Evolutionary conservation across 2,329 filamentous ascomycete genomes (phyloP), one percentile per base, ranked within the genome.

Genomic region (Alternaria ethzedia): DNA sequence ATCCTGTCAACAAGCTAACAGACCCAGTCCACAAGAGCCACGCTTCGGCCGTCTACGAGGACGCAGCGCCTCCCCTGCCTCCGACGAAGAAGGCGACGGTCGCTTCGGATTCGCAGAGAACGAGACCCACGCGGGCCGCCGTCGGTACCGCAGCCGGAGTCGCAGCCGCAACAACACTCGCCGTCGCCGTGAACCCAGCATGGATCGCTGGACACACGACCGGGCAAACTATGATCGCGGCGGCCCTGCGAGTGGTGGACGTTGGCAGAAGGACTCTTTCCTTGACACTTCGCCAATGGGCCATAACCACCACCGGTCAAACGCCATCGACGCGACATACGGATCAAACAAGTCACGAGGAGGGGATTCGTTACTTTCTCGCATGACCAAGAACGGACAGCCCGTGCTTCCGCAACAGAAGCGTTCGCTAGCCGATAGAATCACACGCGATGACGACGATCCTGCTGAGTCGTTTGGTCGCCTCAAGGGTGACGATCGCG

Each of bases 11-110:
- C 43, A 61, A 51, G 54, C 65, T 64, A 58, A 72, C 49, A 50
- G 9, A 21, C 13, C 6, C 41, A 76, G 74, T 49, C 67, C 67
- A 5, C 65, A 68, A n/a, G 76, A 78, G 60, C 69, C 76, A 32
- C 72, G 73, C n/a, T 75, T 79, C 32, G 85, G 85, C 36, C 82
- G 85, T 51, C 81, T 88, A 50, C 84, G 88, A 49, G 82, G 87
- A 70, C 85, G 88, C 66, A 89, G 87, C 74, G 87, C 87, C 17
- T 90, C 88, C 7, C 88, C 88, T 26, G 70, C 69, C 25, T 78
- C 82, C 17, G 75, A 79, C 52, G 78, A 82, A 50, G 82, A 83
- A 41, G 84, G 82, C 12, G 82, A 84, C 57, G 83, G 86, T 17
- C 79, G 82, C 5, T 82, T 78, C 41, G 83, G 83, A 7, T 85